Conservation (phyloP, 345 rosid genomes). For the Linum lewisii region DNA sequence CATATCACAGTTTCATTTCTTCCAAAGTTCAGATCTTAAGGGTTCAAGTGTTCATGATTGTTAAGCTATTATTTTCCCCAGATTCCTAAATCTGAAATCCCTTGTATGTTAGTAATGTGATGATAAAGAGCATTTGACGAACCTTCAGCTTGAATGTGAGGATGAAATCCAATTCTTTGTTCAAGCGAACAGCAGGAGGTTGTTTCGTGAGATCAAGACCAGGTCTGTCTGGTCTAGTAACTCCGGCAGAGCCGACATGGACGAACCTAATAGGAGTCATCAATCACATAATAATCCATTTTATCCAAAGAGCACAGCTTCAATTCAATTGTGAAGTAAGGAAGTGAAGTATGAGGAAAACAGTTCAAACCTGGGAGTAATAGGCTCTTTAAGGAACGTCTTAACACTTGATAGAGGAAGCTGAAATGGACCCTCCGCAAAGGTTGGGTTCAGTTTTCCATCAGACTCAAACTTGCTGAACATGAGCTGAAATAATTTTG, state of each 20-base stretch:
- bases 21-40: background rate
- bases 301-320: background rate
- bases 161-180: constrained; percentile 83
- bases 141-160: constrained; percentile 92
- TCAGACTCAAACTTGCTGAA: constrained; percentile 97
- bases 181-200: constrained; percentile 95
- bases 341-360: background rate
- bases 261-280: constrained; percentile 52
- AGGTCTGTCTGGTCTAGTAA: constrained; percentile 86
- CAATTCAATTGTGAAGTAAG: background rate
- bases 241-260: constrained; percentile 92
- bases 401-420: constrained; percentile 60
- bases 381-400: constrained; percentile 61
- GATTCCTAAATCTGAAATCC: too few relatives aligned
- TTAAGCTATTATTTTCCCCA: too few relatives aligned
- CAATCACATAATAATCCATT: background rate
- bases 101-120: background rate
- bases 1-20: constrained; percentile 35
- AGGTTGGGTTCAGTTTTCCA: constrained; percentile 82
- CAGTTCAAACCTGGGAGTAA: constrained; percentile 65
- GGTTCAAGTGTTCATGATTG: background rate
- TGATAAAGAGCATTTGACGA: background rate
- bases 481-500: constrained; percentile 57
- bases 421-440: constrained; percentile 76
- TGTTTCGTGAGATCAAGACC: constrained; percentile 88